Evolutionary conservation across 1,139 yeast species (phyloP).

Genomic region (Yamadazyma diospyri): DNA sequence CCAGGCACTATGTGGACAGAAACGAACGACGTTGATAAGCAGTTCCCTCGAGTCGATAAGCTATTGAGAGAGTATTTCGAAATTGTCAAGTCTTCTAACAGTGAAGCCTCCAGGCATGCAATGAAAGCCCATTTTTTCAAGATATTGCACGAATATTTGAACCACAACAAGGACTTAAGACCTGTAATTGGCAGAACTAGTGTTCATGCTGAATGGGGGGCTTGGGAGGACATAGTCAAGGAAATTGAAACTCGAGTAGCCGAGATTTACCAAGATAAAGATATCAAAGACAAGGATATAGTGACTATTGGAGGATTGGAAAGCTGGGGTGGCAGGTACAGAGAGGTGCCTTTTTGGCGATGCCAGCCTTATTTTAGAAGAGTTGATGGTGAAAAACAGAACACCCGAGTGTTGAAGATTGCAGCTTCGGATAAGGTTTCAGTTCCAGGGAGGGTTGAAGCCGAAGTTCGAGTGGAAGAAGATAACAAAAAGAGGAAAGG

Average conservation of each 20-base stretch:
- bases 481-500: slow-evolving; percentile 1
- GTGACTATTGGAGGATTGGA: slow-evolving; percentile 53
- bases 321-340: slow-evolving; percentile 79
- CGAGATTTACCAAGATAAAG: slow-evolving; percentile 41
- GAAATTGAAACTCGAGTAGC: slow-evolving; percentile 65
- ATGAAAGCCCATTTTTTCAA: slow-evolving; percentile 95
- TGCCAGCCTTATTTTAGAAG: slow-evolving; percentile 93
- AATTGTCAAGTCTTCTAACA: slow-evolving; percentile 51
- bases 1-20: slow-evolving; percentile 84
- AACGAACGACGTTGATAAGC: slow-evolving; percentile 52
- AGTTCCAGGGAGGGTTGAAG: not conserved
- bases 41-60: slow-evolving; percentile 81
- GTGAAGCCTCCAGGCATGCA: slow-evolving; percentile 69
- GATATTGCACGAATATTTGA: slow-evolving; percentile 72
- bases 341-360: slow-evolving; percentile 91
- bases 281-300: slow-evolving; percentile 44
- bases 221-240: slow-evolving; percentile 67
- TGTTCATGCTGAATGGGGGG: slow-evolving; percentile 45
- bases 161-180: slow-evolving; percentile 72
- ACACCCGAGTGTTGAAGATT: slow-evolving; percentile 36
- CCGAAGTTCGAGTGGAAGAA: not conserved
- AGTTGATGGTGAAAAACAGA: slow-evolving; percentile 64
- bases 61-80: slow-evolving; percentile 86
- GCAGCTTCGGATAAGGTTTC: slow-evolving; percentile 27
- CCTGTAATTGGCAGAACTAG: slow-evolving; percentile 61